phyloP scores from a whole-genome alignment of 345 rosid genomes.

The Chamaenerion angustifolium region DNA sequence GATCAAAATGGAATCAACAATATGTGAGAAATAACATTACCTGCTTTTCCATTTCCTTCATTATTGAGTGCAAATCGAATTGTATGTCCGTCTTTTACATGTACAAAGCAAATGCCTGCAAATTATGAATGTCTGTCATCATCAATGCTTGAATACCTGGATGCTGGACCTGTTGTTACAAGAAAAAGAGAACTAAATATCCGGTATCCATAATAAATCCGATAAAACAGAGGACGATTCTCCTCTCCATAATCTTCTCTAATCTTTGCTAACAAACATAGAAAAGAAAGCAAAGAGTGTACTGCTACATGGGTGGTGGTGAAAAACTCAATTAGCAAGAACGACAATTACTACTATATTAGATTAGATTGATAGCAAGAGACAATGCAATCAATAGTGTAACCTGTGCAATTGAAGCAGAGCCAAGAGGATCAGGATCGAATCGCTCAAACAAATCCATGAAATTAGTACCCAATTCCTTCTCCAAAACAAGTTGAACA shows the following conservation, averaged over 20 bases:
- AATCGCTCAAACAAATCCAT: constrained; percentile 52
- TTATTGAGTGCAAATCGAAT: constrained; percentile 67
- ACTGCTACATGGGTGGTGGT: too few species aligned
- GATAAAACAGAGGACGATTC: constrained; percentile 6
- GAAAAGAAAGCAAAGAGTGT: too few species aligned
- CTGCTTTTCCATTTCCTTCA: constrained; percentile 95
- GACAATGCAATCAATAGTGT: too few species aligned
- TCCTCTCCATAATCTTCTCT: constrained; percentile 1
- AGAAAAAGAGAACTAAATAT: constrained; percentile 8
- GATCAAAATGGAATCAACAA: background rate
- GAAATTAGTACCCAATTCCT: constrained; percentile 49
- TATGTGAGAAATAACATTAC: constrained; percentile 13
- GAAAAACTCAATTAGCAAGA: too few species aligned
- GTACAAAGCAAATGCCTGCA: constrained; percentile 87
- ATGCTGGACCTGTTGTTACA: constrained; percentile 63
- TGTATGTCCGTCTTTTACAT: constrained; percentile 81
- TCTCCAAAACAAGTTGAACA: constrained; percentile 40
- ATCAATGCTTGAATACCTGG: constrained; percentile 76
- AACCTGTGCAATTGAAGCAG: constrained; percentile 99
- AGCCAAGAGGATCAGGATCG: constrained; percentile 74
- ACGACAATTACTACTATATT: too few species aligned
- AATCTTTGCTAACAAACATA: too few species aligned
- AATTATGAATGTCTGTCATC: constrained; percentile 89
- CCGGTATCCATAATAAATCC: background rate
- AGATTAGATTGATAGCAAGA: too few species aligned